phyloP scores from a whole-genome alignment of 768 basidiomycete species.

The Tricholomella constricta region DNA sequence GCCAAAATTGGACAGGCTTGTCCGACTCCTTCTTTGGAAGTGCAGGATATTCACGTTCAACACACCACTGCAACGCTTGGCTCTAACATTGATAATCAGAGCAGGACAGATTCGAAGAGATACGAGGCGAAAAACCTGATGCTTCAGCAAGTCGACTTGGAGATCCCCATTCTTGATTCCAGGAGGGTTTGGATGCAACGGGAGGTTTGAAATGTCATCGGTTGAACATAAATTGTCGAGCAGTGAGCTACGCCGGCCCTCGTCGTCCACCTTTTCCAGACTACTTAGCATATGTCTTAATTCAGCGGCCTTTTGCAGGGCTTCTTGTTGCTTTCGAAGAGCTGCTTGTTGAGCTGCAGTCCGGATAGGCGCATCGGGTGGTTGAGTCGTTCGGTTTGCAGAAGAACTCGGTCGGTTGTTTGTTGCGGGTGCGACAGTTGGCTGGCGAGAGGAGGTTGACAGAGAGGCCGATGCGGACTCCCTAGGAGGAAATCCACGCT shows the following conservation, averaged over 20 bases:
- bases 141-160: constrained; percentile 73
- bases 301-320: constrained; percentile 62
- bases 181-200: constrained; percentile 72
- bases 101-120: background rate
- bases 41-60: constrained; percentile 75
- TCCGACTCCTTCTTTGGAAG: constrained; percentile 69
- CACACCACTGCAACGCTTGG: constrained; percentile 87
- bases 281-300: constrained; percentile 62
- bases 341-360: constrained; percentile 44
- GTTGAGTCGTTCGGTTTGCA: constrained; percentile 16
- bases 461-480: constrained; percentile 17
- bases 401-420: constrained; percentile 6
- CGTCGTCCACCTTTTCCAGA: constrained; percentile 79
- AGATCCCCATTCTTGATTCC: constrained; percentile 66
- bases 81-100: constrained; percentile 41
- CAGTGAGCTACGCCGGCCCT: constrained; percentile 67
- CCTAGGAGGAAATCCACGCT: constrained; percentile 52
- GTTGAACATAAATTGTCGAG: constrained; percentile 68
- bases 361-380: constrained; percentile 19
- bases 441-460: constrained; percentile 17
- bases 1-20: constrained; percentile 89
- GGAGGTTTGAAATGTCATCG: constrained; percentile 73
- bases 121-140: constrained; percentile 56
- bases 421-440: constrained; percentile 2
- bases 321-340: constrained; percentile 49